Evolutionary conservation across 441 rosid species (phyloP), one percentile per base, ranked within the genome.

Genomic region (Melastoma candidum): DNA sequence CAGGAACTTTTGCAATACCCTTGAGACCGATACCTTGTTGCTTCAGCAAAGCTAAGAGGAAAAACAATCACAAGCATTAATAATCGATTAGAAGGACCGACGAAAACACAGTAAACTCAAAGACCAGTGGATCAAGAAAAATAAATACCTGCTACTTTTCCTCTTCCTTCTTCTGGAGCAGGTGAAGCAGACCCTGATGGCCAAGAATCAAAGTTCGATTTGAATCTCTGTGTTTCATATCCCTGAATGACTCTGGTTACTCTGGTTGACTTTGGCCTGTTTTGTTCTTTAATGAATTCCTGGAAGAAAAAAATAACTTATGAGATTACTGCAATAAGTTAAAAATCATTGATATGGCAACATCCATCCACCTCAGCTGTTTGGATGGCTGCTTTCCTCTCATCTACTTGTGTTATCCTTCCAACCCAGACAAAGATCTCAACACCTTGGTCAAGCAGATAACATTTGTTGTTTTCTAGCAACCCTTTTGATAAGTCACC

Each of bases 381-480:
- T 78, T 77, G 81, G 75, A 70, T 63, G 69, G 88, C 90, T 54
- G 80, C 73, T 79, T 95, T 95, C 76, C 98, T 87, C 71, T 87
- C 99, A 64, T 95, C 98, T 71, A 95, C 85, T 68, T 81, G 95
- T 58, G 99, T 95, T 63, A 77, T 77, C 56, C 98, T 92, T 54
- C 99, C 98, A 81, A 90, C 81, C 99, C 99, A 95, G 54, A 95
- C 64, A 76, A 85, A 90, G 47, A 95, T 59, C 78, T 85, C 97
- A 63, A 79, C 71, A 51, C 98, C 99, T 73, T 93, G 83, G 66
- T 90, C 98, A 65, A 87, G 69, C 57, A 95, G 66, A 71, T 85
- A 90, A 68, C 97, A 90, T 67, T 77, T 82, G 63, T 78, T 85
- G 75, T 95, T 95, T 65, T 87, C 97, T 77, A 95, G 68, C 79